Evolutionary conservation across 805 yeast species (phyloP), one percentile per base, ranked within the genome.

Genomic region (Ascoidea asiatica): DNA sequence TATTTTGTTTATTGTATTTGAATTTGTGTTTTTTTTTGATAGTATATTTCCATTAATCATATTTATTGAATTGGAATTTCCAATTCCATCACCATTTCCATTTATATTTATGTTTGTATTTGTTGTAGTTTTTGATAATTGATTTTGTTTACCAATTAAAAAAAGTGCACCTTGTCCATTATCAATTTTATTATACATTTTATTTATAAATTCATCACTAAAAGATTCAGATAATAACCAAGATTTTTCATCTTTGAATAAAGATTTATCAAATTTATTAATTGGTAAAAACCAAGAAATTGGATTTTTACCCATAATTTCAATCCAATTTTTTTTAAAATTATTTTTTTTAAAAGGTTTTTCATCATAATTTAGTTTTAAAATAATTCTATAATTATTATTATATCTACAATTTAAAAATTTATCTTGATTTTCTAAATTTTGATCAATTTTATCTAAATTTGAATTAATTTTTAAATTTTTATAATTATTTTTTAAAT

Each of bases 271-370:
- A n/a, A 38, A 19, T n/a, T 19, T 39, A 13, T 43, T 46, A 11
- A 38, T 13, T 2, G 50, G 50, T 13, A 48, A n/a, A 20, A 43
- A 41, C 50, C 50, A 48, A 15, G 39, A 19, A 3, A 41, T 15
- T 5, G 36, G 39, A 17, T 37, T 41, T 4, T 35, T 29, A 2
- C 50, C 49, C 23, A 39, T 43, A 5, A 46, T 42, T 19, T 48
- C 48, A 17, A 39, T 13, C 13, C 47, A 29, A 19, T 46, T 46
- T 13, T 35, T n/a, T n/a, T 5, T 21, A 11, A 43, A 42, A 8
- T 44, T 33, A 5, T 39, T n/a, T 41, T 47, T 46, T 22, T 37
- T 42, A 29, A 36, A 49, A 4, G 52, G 52, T n/a, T 19, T 11
- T 13, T 21, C 21, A 6, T 21, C 19, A 5, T 38, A 13, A 21